Base-by-base conservation (phyloP, 176 grass and related monocot genomes). In the Chrysopogon serrulatus region DNA sequence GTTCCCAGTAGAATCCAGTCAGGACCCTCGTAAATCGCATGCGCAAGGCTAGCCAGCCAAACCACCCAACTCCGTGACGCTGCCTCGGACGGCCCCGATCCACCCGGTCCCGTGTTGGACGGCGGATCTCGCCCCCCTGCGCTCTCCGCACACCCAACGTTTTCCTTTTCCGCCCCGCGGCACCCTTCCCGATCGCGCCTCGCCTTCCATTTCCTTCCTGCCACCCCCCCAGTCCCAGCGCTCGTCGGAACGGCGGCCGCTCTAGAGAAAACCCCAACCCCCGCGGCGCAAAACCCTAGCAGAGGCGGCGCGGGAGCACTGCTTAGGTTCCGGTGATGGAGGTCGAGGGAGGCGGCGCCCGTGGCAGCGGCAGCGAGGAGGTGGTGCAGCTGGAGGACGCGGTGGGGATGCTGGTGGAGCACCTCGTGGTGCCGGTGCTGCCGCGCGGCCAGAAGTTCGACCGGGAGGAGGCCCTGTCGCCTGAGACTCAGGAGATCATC, bases 361-460 rank as follows among this genome's bases (percentile, higher is more conserved):
- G 42, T 44, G 42, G 44, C 14, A 45, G 8, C 4, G 42, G 44
- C 14, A 45, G 8, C 4, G 28, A 5, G 53, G 18, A 1, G 70
- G 31, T 80, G 77, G 87, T 76, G 71, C 49, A 82, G 72, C 28
- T 89, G 86, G 95, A 97, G 87, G 92, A 97, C 90, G 68, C 86
- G 14, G 89, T 94, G 36, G 32, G 83, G 61, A 47, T 87, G 68
- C 83, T 97, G 26, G 76, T 97, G 37, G 90, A 92, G 5, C 70
- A 89, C 63, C 86, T 97, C 27, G 88, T 97, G 37, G 5, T 8
- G 62, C 90, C 95, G 27, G 77, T 63, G 28, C 86, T 94, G 16
- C 77, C 83, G 49, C 56, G 65, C 13, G 65, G 37, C 49, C 30
- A 26, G 33, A 2, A n/a, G n/a, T n/a, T 32, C 34, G 28, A 26